phyloP scores from a whole-genome alignment of 2,329 filamentous ascomycete genomes.

The Pseudocercospora pini-densiflorae region DNA sequence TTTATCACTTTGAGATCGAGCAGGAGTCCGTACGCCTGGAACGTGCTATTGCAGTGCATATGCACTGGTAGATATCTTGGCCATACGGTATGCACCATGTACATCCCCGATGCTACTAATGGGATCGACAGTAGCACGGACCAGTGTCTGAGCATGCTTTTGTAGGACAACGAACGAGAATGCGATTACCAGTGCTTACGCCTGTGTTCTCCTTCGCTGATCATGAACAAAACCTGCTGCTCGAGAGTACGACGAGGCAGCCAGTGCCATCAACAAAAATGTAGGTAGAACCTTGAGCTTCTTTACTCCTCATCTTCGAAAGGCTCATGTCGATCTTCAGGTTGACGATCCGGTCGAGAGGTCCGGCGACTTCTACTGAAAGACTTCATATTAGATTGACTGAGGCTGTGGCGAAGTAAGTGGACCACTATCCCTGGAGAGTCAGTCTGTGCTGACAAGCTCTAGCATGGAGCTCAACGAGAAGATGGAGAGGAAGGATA shows the following conservation, averaged over 20 bases:
- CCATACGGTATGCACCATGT: not conserved
- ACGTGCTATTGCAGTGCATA: not conserved
- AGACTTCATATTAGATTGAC: constrained; percentile 15
- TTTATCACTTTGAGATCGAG: too few species aligned
- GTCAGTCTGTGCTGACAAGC: not conserved
- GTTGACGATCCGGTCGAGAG: constrained; percentile 14
- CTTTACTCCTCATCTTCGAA: not conserved
- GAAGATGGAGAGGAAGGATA: constrained; percentile 15
- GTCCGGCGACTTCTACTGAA: constrained; percentile 16
- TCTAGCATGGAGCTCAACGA: constrained; percentile 19
- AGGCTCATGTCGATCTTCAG: constrained; percentile 10
- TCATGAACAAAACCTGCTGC: not conserved
- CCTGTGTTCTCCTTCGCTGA: not conserved
- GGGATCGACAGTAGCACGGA: not conserved
- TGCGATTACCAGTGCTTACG: not conserved
- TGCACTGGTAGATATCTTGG: not conserved
- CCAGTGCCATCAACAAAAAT: not conserved
- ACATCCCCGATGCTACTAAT: not conserved
- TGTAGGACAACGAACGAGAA: not conserved
- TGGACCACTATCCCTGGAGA: not conserved
- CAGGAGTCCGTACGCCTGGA: too few species aligned
- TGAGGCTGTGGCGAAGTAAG: constrained; percentile 13
- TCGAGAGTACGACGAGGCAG: not conserved
- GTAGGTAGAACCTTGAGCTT: not conserved
- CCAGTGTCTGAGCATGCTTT: not conserved